These are phyloP conservation scores for Graphiopsis chlorocephala DNA, from an alignment of 2,329 filamentous ascomycete genomes.

Conservation along the genomic window DNA sequence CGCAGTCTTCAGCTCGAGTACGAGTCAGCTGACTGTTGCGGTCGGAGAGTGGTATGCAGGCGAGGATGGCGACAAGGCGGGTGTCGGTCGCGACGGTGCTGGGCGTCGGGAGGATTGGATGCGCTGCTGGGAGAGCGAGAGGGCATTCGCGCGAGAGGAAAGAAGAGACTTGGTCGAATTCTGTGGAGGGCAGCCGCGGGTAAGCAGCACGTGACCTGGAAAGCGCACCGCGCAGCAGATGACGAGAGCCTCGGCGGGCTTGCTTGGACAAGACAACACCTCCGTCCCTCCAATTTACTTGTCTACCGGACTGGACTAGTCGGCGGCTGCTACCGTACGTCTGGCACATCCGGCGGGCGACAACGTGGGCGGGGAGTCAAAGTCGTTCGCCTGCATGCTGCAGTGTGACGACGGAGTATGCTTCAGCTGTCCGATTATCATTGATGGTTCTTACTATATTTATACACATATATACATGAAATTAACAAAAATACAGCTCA, in stretches of 20 bases:
- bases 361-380: conserved; percentile 4
- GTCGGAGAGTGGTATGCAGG: not conserved
- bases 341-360: not conserved
- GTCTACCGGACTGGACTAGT: not conserved
- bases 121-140: not conserved
- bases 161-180: not conserved
- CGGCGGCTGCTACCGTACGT: not conserved
- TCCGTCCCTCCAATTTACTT: not conserved
- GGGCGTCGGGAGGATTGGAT: not conserved
- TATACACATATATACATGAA: not conserved
- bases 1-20: not conserved
- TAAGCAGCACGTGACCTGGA: not conserved
- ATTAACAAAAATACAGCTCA: not conserved
- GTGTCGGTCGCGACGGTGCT: not conserved
- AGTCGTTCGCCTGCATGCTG: not conserved
- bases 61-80: not conserved
- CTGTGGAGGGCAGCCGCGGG: not conserved
- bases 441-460: not conserved
- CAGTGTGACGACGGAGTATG: not conserved
- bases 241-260: not conserved
- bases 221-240: not conserved
- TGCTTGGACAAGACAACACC: not conserved
- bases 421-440: not conserved
- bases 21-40: not conserved
- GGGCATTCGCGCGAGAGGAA: not conserved